Conservation (phyloP, 768 basidiomycete species). For the Russula sp. region DNA sequence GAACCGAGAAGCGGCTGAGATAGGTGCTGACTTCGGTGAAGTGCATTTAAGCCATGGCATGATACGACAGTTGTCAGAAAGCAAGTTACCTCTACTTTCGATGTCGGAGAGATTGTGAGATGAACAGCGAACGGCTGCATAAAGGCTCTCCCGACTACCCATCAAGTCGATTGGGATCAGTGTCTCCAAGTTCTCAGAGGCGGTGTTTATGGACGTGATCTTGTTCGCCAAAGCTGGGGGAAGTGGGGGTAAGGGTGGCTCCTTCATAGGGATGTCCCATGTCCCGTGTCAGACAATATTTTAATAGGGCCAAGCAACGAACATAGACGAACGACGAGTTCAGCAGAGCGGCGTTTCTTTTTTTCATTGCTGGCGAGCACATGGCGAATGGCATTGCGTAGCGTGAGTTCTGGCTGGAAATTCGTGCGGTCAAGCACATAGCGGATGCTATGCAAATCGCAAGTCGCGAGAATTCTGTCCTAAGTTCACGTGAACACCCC, state of each 20-base stretch:
- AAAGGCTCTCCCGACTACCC: constrained; percentile 9
- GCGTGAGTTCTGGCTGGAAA: constrained; percentile 62
- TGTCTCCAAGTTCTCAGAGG: constrained; percentile 7
- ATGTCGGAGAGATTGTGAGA: constrained; percentile 16
- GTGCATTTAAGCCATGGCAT: neutral
- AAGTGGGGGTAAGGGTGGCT: neutral
- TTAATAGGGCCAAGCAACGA: neutral
- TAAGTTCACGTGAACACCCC: constrained; percentile 24
- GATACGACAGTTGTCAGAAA: neutral
- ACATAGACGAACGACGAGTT: neutral
- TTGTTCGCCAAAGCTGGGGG: constrained; percentile 4
- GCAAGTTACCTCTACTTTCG: constrained; percentile 12
- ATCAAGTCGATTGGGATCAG: constrained; percentile 11
- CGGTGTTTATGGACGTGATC: neutral
- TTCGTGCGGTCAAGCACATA: constrained; percentile 69
- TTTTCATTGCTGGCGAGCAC: constrained; percentile 26
- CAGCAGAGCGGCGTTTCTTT: neutral
- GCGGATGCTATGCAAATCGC: constrained; percentile 48
- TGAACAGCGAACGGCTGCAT: constrained; percentile 1
- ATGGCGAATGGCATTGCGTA: constrained; percentile 67
- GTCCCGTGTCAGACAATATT: neutral
- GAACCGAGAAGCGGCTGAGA: constrained; percentile 18
- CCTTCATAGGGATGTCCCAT: neutral
- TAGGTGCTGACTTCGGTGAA: constrained; percentile 12
- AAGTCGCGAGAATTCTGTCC: constrained; percentile 79